phyloP scores from a whole-genome alignment of 2,329 filamentous ascomycete species.

The Sclerotinia sclerotiorum region DNA sequence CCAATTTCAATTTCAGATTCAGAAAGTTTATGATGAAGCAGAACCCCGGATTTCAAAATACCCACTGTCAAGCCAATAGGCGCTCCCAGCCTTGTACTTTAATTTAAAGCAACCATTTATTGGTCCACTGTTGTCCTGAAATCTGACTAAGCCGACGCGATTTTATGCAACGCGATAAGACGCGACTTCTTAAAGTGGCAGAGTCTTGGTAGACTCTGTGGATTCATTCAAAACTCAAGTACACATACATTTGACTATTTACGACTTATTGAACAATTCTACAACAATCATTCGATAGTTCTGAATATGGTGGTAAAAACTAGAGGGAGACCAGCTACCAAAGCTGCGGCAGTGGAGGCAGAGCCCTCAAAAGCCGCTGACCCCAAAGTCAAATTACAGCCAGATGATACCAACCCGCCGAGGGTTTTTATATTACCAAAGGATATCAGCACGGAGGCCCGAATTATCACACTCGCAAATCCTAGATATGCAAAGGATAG shows the following conservation, averaged over 20 bases:
- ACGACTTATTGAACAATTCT: neutral
- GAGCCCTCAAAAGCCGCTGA: constrained; percentile 34
- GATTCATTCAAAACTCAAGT: neutral
- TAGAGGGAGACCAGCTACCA: constrained; percentile 34
- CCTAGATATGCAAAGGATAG: constrained; percentile 55
- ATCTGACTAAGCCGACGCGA: constrained; percentile 11
- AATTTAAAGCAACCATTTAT: neutral
- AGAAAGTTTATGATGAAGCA: constrained; percentile 8
- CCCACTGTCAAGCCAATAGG: neutral
- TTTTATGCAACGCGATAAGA: neutral
- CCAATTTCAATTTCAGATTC: constrained; percentile 8
- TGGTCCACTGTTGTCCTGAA: neutral
- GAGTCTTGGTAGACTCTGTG: neutral
- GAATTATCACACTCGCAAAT: constrained; percentile 60
- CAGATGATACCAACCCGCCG: constrained; percentile 46
- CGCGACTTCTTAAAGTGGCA: constrained; percentile 16
- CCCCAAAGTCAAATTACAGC: constrained; percentile 37
- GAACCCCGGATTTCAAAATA: constrained; percentile 17
- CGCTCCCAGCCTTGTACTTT: constrained; percentile 13
- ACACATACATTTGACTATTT: neutral
- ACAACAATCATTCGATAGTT: neutral
- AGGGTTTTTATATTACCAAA: constrained; percentile 62
- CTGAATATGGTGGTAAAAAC: constrained; percentile 34
- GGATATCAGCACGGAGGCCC: constrained; percentile 53
- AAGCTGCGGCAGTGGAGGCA: constrained; percentile 26